Evolutionary conservation across 495 filamentous ascomycete species (phyloP), one percentile per base, ranked within the genome.

Genomic region (Lentithecium fluviatile): DNA sequence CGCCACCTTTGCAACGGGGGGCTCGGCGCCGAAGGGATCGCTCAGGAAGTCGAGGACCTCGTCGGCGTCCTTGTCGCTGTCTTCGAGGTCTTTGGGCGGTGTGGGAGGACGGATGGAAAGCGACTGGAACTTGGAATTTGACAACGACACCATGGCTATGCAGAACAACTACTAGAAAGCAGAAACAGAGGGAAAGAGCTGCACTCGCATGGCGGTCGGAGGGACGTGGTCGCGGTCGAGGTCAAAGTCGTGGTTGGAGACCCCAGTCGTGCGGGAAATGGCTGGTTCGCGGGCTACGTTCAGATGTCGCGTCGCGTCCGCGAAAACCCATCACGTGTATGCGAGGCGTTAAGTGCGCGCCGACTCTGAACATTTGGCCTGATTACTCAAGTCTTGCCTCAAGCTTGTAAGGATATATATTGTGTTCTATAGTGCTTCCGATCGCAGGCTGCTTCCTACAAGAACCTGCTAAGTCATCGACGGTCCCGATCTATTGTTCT

Each of bases 81-180:
- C 58, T 11, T 71, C 74, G 74, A 81, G 77, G 61, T 85, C 80
- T 59, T 72, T 83, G 70, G 76, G 88, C 77, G 75, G 87, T 75
- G 77, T 85, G 54, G 79, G 85, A 71, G 79, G 83, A 70, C 75
- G 85, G 72, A 74, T 71, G 70, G 80, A 74, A 62, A 81, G 45
- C 32, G 48, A 55, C 52, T 68, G 54, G 56, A 73, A 69, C 36
- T 65, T 68, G 38, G 65, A 53, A 64, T 56, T 67, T 23, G 64
- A 54, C 57, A 59, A 73, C 62, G 60, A 73, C 62, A 62, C 61
- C 72, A 74, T 73, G 52, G 68, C 69, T 67, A 68, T 65, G 68
- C 68, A 60, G 20, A 65, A 56, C 25, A 56, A 26, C n/a, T 50
- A 54, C 49, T 21, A 24, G 50, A 63, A 49, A 49, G 24, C 51